phyloP scores from a whole-genome alignment of 2,329 filamentous ascomycete genomes.

The Ophioceras dolichostomum region DNA sequence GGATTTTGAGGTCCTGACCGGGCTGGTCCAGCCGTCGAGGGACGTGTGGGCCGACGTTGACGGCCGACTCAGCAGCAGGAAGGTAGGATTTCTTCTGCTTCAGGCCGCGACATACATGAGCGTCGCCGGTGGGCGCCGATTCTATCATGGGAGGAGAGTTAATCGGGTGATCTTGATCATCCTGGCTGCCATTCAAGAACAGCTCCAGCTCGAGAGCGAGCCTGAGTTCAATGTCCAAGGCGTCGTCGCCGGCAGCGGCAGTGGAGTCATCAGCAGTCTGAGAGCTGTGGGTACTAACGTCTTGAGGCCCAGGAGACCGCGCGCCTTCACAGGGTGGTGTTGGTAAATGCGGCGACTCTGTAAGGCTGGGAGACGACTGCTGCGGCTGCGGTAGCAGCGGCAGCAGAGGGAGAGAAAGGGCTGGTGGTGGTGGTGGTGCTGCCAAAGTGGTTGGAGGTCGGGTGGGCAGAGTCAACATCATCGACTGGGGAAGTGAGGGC shows the following conservation, averaged over 20 bases:
- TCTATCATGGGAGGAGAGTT: background rate
- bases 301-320: conserved; percentile 1
- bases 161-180: background rate
- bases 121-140: conserved; percentile 1
- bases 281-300: conserved; percentile 4
- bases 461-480: background rate
- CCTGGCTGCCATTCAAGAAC: too few relatives aligned
- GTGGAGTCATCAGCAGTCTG: too few relatives aligned
- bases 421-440: too few relatives aligned
- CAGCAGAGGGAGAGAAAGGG: background rate
- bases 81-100: too few relatives aligned
- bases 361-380: too few relatives aligned
- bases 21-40: conserved; percentile 1
- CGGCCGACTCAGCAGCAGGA: background rate
- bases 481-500: too few relatives aligned
- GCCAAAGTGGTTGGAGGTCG: background rate
- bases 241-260: background rate
- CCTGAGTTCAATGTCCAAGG: background rate
- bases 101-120: conserved; percentile 1
- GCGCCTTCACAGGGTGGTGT: conserved; percentile 1
- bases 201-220: background rate
- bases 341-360: too few relatives aligned
- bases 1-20: background rate
- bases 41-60: background rate
- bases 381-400: background rate